Evolutionary conservation across 2,329 filamentous ascomycete genomes (phyloP), one percentile per base, ranked within the genome.

Genomic region (Penicillium sp.): DNA sequence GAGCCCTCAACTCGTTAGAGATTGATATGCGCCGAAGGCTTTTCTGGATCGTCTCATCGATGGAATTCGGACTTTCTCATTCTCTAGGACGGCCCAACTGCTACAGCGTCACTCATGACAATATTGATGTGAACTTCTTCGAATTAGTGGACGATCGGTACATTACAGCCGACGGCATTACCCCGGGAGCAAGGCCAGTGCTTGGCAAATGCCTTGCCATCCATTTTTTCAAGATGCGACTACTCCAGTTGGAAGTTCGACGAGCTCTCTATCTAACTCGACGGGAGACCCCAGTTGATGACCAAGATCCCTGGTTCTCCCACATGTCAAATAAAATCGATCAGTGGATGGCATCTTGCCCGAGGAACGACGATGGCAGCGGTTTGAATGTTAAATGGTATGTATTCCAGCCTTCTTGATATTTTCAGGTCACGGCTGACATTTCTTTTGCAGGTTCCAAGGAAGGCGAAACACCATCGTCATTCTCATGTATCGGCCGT

Each of bases 201-300:
- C 82, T 93, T 64, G 91, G 90, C 70, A 99, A 99, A 73, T 85
- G 90, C 66, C 87, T 96, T 26, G 88, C 91, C 2, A 92, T 97
- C 59, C 93, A 99, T 72, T 95, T 96, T 67, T 92, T 92, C 79
- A 93, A 90, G 70, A 96, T 97, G 91, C 84, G 91, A 54, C 76
- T 96, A 56, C 79, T 93, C 13, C 93, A 97, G 71, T 86, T 93
- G 14, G 93, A 98, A 74, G 95, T 97, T 44, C 84, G 92, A 56
- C 85, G 92, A 56, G 88, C 87, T 7, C 79, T 98, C 1, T 98
- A 99, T 71, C 88, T 96, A 65, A 89, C 88, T 73, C 95, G 95
- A 74, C 84, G 88, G 45, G 78, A 86, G 0, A 87, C 90, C 50
- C 93, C 93, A 0, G 85, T 84, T 52, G 85, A 89, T 69, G 91